These are phyloP conservation scores for Drosera capensis DNA, from an alignment of 148 eudicot species.

Conservation along the genomic window DNA sequence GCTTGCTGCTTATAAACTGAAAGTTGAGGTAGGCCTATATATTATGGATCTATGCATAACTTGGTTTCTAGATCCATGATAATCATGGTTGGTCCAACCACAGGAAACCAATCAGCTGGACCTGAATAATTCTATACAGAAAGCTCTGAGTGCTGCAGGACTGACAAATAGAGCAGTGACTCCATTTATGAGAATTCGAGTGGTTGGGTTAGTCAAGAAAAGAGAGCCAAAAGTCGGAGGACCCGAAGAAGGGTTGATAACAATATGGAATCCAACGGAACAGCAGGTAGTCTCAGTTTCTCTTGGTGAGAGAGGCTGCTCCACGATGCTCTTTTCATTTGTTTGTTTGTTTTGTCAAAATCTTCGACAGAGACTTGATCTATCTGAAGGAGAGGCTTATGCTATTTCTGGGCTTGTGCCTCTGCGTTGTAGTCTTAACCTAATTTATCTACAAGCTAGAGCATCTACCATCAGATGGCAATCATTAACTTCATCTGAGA, in stretches of 20 bases:
- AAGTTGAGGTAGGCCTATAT: slow-evolving; percentile 43
- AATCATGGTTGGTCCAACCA: slow-evolving; percentile 2
- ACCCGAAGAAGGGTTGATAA: slow-evolving; percentile 49
- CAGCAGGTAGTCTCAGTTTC: slow-evolving; percentile 34
- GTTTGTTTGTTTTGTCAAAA: background rate
- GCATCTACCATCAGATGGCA: slow-evolving; percentile 64
- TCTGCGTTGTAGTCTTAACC: slow-evolving; percentile 33
- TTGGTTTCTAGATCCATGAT: slow-evolving; percentile 5
- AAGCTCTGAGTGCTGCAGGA: slow-evolving; percentile 66
- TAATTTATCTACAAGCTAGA: slow-evolving; percentile 67
- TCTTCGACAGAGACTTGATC: slow-evolving; percentile 37
- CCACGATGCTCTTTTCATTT: background rate
- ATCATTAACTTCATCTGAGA: slow-evolving; percentile 32
- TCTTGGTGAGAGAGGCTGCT: background rate
- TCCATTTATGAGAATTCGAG: slow-evolving; percentile 76
- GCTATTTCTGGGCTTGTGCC: slow-evolving; percentile 60
- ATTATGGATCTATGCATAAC: slow-evolving; percentile 1
- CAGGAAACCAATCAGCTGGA: slow-evolving; percentile 61
- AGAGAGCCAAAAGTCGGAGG: slow-evolving; percentile 11
- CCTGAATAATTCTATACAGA: slow-evolving; percentile 51
- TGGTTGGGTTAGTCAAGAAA: slow-evolving; percentile 45
- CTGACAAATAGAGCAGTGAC: slow-evolving; percentile 60
- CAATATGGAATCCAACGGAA: slow-evolving; percentile 90
- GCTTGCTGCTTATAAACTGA: slow-evolving; percentile 49
- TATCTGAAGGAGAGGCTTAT: slow-evolving; percentile 75